Percentiles rank a stretch among this genome's conserved stretches.
These are phyloP conservation scores for Hordeum pubiflorum DNA, from an alignment of 202 grass and related monocot species.

Conservation along the genomic window DNA sequence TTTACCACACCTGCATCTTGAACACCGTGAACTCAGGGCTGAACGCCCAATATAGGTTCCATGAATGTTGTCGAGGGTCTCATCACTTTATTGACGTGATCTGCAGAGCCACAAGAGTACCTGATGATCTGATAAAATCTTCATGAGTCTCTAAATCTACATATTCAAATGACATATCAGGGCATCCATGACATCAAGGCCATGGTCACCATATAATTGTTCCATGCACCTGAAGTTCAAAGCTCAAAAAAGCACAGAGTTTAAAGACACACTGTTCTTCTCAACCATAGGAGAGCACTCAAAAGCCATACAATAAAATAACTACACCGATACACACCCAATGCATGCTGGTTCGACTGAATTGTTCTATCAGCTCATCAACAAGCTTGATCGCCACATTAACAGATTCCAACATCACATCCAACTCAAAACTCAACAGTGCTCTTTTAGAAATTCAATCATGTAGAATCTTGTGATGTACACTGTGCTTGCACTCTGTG, in stretches of 20 bases:
- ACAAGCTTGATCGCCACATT: constrained; percentile 49
- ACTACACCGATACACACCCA: background rate
- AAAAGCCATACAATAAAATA: constrained; percentile 1
- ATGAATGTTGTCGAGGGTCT: constrained; percentile 56
- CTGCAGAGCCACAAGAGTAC: constrained; percentile 53
- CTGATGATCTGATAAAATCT: constrained; percentile 61
- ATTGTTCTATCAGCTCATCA: constrained; percentile 55
- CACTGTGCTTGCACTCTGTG: background rate
- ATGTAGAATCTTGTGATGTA: too few relatives aligned
- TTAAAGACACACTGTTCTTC: background rate
- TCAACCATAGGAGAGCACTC: background rate
- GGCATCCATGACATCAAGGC: constrained; percentile 72
- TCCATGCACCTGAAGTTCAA: constrained; percentile 71
- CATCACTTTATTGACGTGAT: constrained; percentile 62
- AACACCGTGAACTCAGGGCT: constrained; percentile 19
- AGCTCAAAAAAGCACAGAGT: constrained; percentile 32
- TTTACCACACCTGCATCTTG: constrained; percentile 40
- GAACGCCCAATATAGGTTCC: constrained; percentile 56
- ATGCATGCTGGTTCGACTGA: constrained; percentile 32
- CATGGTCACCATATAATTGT: constrained; percentile 62
- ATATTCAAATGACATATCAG: constrained; percentile 65
- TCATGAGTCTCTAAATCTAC: constrained; percentile 48
- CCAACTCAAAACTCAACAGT: constrained; percentile 60
- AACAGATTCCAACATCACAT: constrained; percentile 74
- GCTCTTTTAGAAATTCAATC: too few relatives aligned